Conservation (phyloP, 2,329 filamentous ascomycete species). For the Curvularia sp. region DNA sequence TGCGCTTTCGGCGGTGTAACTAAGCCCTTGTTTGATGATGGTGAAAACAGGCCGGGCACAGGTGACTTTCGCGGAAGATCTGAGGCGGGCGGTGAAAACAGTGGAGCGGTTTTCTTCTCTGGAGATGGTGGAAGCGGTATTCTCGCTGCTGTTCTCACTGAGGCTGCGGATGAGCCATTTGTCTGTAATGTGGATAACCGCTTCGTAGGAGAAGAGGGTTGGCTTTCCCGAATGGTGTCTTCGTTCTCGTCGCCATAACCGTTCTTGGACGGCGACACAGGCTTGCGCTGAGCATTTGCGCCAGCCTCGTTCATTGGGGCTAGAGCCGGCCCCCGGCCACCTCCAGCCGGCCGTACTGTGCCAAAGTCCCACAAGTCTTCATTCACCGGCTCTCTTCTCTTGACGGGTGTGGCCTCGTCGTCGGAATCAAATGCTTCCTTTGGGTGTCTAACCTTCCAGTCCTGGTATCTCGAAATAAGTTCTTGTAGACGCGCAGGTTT, state of each 20-base stretch:
- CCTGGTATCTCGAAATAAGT: conserved; percentile 86
- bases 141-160: conserved; percentile 52
- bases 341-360: conserved; percentile 78
- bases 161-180: conserved; percentile 48
- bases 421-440: conserved; percentile 64
- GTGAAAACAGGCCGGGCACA: conserved; percentile 43
- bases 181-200: conserved; percentile 39
- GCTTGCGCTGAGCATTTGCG: conserved; percentile 67
- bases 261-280: conserved; percentile 34
- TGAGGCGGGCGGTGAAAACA: conserved; percentile 39
- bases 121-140: conserved; percentile 57
- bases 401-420: conserved; percentile 46
- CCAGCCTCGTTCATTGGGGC: conserved; percentile 80
- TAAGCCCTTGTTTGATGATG: conserved; percentile 38
- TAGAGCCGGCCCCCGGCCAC: conserved; percentile 61
- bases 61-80: conserved; percentile 42
- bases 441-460: conserved; percentile 85
- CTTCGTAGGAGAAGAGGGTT: conserved; percentile 55
- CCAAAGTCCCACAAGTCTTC: conserved; percentile 99
- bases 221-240: conserved; percentile 45
- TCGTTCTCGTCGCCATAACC: conserved; percentile 49
- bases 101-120: conserved; percentile 46
- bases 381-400: conserved; percentile 60
- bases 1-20: conserved; percentile 43
- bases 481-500: conserved; percentile 97